Base-by-base conservation (phyloP, 208 protist species). In the Leishmania arabica region DNA sequence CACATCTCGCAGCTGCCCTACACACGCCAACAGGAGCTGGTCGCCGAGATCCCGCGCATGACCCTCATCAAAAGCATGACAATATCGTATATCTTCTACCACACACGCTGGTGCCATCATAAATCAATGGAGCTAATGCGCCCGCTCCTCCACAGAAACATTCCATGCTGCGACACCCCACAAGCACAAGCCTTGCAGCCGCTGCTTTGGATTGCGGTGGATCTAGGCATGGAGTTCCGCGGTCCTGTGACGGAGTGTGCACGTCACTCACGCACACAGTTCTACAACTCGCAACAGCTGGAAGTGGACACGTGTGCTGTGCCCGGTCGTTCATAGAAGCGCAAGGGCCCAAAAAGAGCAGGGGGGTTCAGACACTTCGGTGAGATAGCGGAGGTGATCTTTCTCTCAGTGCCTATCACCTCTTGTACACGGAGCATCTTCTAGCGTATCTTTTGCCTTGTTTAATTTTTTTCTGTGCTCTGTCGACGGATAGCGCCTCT, bases 1-100 rank as follows among this genome's bases (percentile, higher is more conserved):
- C 92, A 95, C 83, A 80, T 97, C n/a, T 87, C 84, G 17, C 91
- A 95, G 83, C 85, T 93, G 40, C 71, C 75, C 9, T 65, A 79
- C 47, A 60, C 73, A 64, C 34, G 75, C 60, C 92, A 95, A 68
- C 45, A 79, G 64, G 34, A 24, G 2, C 74, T 95, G 34, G 81
- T 96, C 19, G 40, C 45, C 4, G 58, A 68, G 0, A 76, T 88
- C 0, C 88, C 91, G 3, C 88, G 91, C 21, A 84, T 78, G 53
- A 81, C 83, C 45, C 71, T 96, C 65, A 69, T 88, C 54, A 84
- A 84, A 17, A 88, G 87, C 62, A 62, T 88, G 19, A 86, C 58
- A n/a, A 53, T 34, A 11, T 53, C 91, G 2, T 91, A 89, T 80
- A 77, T 97, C 15, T 84, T 85, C 51, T 69, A 74, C 27, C 19